Evolutionary conservation across 2,329 filamentous ascomycete genomes (phyloP), one percentile per base, ranked within the genome.

Genomic region (Clonostachys rhizophaga): DNA sequence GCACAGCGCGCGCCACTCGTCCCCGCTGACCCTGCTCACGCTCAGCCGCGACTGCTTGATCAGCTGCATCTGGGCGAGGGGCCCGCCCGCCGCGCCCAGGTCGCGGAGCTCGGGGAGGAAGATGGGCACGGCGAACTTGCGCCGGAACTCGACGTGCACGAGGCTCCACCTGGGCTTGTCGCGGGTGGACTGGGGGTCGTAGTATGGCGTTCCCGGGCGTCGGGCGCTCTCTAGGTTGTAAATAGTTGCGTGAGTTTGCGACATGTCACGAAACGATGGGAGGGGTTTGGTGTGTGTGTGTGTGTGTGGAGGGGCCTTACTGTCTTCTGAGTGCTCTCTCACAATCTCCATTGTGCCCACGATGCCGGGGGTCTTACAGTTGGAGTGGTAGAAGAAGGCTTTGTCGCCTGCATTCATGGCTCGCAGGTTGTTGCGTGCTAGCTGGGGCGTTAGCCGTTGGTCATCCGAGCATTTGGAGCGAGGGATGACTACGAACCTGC

Each of bases 341-440:
- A 95, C 91, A 52, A 99, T 87, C 58, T 94, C 87, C 87, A 96
- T 91, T 16, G 86, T 81, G 2, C 91, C 91, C 2, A 86, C 90
- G 43, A 97, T 90, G 3, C 89, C 92, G 0, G 91, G 91, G 20
- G 86, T 80, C 63, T 95, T 95, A 68, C 89, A 94, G 58, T 94
- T 95, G 42, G 89, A 95, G 67, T 96, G 92, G 63, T 97, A 97
- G 71, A 99, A 97, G 70, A 99, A 97, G 24, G 91, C 91, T 34
- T 91, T 75, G 61, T 99, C 94, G 44, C 91, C 91, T 47, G 84
- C 83, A 57, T 89, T 91, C 94, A 99, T 99, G 9, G 83, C 81
- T 33, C 89, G 82, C 69, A 99, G 84, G 62, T 96, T 90, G 60
- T 96, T 97, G 24, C 89, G 83, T 7, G 92, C 92, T 66, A 24